These are phyloP conservation scores for Stereocaulon alpinum DNA, from an alignment of 495 filamentous ascomycete genomes.

Conservation along the genomic window DNA sequence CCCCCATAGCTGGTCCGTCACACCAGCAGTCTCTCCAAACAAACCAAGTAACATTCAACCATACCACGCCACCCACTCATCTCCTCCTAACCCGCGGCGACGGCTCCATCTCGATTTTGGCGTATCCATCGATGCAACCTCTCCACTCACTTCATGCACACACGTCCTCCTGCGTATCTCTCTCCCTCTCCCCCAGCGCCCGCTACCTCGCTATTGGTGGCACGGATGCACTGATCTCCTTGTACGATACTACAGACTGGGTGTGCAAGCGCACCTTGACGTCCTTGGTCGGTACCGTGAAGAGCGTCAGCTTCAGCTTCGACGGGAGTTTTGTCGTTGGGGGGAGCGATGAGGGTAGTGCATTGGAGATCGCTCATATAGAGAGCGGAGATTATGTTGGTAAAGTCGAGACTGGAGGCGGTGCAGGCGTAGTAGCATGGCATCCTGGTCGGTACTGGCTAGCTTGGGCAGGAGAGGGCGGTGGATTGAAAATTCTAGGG, in stretches of 20 bases:
- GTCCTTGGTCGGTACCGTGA: constrained; percentile 66
- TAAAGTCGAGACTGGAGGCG: constrained; percentile 57
- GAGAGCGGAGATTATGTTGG: constrained; percentile 83
- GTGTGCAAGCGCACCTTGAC: constrained; percentile 74
- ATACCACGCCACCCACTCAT: constrained; percentile 36
- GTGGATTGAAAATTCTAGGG: constrained; percentile 75
- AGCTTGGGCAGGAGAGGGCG: constrained; percentile 76
- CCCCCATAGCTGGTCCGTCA: constrained; percentile 42
- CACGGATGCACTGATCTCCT: constrained; percentile 73
- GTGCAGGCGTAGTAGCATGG: constrained; percentile 61
- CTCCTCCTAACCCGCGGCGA: constrained; percentile 76
- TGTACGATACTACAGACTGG: constrained; percentile 93
- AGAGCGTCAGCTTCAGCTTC: constrained; percentile 80
- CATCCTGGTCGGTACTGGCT: constrained; percentile 83
- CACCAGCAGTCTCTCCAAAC: constrained; percentile 66
- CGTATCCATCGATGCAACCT: constrained; percentile 45
- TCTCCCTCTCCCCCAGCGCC: constrained; percentile 63
- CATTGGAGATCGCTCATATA: constrained; percentile 48
- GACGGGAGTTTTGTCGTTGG: constrained; percentile 82
- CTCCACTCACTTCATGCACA: constrained; percentile 67
- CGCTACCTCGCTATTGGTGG: constrained; percentile 81
- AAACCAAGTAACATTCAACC: constrained; percentile 74
- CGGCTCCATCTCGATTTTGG: constrained; percentile 69
- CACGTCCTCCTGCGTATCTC: constrained; percentile 63
- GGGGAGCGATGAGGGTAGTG: constrained; percentile 65